Base-by-base conservation (phyloP, 1,139 yeast species). In the Candida buenavistaensis region DNA sequence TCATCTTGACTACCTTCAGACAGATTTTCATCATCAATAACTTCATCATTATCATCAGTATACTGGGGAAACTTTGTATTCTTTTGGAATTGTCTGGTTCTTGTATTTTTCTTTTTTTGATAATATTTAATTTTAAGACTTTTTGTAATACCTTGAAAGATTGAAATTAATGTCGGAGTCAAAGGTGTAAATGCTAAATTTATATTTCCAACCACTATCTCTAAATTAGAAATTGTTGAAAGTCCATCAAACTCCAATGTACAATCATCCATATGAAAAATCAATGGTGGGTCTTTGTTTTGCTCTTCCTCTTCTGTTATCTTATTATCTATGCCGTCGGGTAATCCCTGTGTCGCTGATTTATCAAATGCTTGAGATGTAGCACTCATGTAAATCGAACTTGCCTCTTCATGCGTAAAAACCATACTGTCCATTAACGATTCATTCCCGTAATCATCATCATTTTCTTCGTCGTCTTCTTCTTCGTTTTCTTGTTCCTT, bases 381-480 rank as follows among this genome's bases (percentile, higher is more conserved):
- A 1, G 96, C 95, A 57, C 95, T 86, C 90, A 86, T 79, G 52
- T 86, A 88, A 21, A 88, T 72, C 2, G 94, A 81, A 31, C 79
- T 74, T 2, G 85, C 83, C 43, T 82, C 84, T 35, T 75, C 80
- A 36, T 78, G 83, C 0, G 92, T 79, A 48, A 81, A 81, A 25
- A 80, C 67, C 62, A 79, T 72, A 47, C 89, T 81, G 32, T 78
- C 76, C 61, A 75, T 62, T 39, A 85, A 50, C 0, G 75, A 68
- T 25, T 59, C 64, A 6, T 68, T 65, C 1, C 64, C 66, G 25
- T 68, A 66, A 5, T 54, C 66, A 15, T 56, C 55, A 23, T 61
- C 63, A 9, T 55, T 54, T 7, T 52, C 53, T 6, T 45, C 49
- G 21, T 37, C 40, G 6, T 45, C 46, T 6, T 38, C 42, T 6